A percentile compares a stretch with the other conserved stretches of the same genome.
phyloP scores from a whole-genome alignment of 2,329 filamentous ascomycete species.

The Ophiostoma australiae region DNA sequence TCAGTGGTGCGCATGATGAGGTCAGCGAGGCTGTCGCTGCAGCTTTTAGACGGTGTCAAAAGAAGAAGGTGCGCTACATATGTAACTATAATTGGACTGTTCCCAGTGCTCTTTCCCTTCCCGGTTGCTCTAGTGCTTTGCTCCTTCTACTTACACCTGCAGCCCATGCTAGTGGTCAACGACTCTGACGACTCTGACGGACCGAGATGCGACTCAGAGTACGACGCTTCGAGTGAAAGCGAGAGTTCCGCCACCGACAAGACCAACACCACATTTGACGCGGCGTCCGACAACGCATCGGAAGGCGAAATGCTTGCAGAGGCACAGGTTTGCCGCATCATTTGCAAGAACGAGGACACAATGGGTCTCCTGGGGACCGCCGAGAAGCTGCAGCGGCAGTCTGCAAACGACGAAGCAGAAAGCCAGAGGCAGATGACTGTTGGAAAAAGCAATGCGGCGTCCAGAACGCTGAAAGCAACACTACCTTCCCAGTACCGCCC shows the following conservation, averaged over 20 bases:
- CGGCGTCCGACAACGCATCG: not conserved
- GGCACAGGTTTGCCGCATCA: not conserved
- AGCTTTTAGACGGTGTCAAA: not conserved
- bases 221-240: not conserved
- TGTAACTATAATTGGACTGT: not conserved
- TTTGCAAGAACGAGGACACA: not conserved
- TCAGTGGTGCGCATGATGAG: not conserved
- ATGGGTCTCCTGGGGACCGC: conserved; percentile 21
- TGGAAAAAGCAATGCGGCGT: not conserved
- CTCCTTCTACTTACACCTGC: not conserved
- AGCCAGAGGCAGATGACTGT: not conserved
- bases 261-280: not conserved
- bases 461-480: not conserved
- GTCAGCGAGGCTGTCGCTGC: not conserved
- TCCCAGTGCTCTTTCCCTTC: not conserved
- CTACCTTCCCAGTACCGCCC: conserved; percentile 1
- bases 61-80: not conserved
- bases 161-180: not conserved
- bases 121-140: not conserved
- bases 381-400: conserved; percentile 18
- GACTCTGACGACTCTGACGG: not conserved
- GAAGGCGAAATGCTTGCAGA: not conserved
- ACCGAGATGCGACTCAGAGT: not conserved
- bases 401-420: not conserved
- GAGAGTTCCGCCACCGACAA: not conserved